Conservation (phyloP, 176 grass and related monocot species). For the Pontederia crassipes region DNA sequence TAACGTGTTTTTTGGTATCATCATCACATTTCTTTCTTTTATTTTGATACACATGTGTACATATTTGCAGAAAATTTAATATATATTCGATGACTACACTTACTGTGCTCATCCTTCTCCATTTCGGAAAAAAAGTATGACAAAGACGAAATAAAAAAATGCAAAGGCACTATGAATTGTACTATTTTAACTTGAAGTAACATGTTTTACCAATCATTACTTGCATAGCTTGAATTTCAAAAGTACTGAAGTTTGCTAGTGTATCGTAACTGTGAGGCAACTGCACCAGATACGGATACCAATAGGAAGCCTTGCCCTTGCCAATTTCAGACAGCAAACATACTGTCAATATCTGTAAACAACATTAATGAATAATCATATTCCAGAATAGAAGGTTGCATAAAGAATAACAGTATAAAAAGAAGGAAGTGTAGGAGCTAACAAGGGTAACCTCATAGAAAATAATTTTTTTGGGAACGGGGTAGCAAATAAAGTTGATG, state of each 20-base stretch:
- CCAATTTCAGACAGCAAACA: constrained; percentile 72
- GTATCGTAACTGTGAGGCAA: constrained; percentile 62
- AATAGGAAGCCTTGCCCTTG: constrained; percentile 57
- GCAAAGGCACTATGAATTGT: not conserved
- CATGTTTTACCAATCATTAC: constrained; percentile 36
- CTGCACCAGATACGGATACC: constrained; percentile 80
- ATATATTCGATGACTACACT: no score
- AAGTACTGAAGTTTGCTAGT: constrained; percentile 57
- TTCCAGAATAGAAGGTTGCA: constrained; percentile 4
- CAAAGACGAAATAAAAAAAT: constrained; percentile 7
- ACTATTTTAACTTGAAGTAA: not conserved
- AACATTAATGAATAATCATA: not conserved
- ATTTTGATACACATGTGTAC: no score
- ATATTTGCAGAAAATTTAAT: no score
- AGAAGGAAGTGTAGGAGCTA: not conserved
- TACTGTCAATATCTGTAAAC: constrained; percentile 52
- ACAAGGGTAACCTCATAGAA: no score
- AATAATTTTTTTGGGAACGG: no score
- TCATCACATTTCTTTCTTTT: no score
- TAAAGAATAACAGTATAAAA: not conserved
- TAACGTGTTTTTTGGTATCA: no score
- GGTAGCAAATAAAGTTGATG: no score
- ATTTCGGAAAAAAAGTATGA: not conserved
- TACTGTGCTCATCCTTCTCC: no score
- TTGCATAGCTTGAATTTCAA: constrained; percentile 73